A percentile compares a stretch with the other conserved stretches of the same genome.
phyloP scores from a whole-genome alignment of 2,329 filamentous ascomycete species.

The Botrytis fabae region DNA sequence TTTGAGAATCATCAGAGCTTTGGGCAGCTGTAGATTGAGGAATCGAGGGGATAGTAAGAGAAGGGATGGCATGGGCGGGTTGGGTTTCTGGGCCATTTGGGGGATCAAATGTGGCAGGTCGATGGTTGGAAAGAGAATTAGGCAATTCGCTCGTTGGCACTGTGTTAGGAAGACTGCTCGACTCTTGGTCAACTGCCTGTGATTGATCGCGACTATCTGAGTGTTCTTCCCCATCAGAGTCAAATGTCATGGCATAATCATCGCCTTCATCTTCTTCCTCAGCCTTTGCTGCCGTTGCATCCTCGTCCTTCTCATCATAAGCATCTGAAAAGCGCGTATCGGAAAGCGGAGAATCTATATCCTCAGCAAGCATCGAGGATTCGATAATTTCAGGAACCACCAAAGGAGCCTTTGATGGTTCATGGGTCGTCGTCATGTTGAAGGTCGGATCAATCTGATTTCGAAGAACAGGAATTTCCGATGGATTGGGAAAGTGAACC shows the following conservation, averaged over 20 bases:
- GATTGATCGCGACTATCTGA: slow-evolving; percentile 41
- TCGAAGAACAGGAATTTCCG: slow-evolving; percentile 68
- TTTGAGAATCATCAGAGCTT: slow-evolving; percentile 24
- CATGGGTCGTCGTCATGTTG: slow-evolving; percentile 63
- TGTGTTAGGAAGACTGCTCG: slow-evolving; percentile 32
- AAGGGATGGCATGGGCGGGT: slow-evolving; percentile 31
- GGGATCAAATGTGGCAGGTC: slow-evolving; percentile 28
- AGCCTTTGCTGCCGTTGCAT: slow-evolving; percentile 28
- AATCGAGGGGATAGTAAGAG: slow-evolving; percentile 27
- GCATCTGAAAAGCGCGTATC: slow-evolving; percentile 42
- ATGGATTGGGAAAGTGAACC: slow-evolving; percentile 65
- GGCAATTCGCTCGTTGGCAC: slow-evolving; percentile 32
- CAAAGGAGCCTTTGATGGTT: slow-evolving; percentile 24
- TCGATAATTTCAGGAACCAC: slow-evolving; percentile 18
- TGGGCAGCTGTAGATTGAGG: slow-evolving; percentile 31
- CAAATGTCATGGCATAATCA: slow-evolving; percentile 44
- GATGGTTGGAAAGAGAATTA: slow-evolving; percentile 26
- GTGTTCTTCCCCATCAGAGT: slow-evolving; percentile 40
- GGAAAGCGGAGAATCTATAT: slow-evolving; percentile 30
- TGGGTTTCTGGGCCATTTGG: slow-evolving; percentile 29
- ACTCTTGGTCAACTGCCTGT: slow-evolving; percentile 38
- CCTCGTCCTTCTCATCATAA: slow-evolving; percentile 38
- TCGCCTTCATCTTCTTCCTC: slow-evolving; percentile 38
- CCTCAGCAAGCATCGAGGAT: neutral
- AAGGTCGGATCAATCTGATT: slow-evolving; percentile 72